Evolutionary conservation across 495 filamentous ascomycete genomes (phyloP), one percentile per base, ranked within the genome.

Genomic region (Letharia lupina): DNA sequence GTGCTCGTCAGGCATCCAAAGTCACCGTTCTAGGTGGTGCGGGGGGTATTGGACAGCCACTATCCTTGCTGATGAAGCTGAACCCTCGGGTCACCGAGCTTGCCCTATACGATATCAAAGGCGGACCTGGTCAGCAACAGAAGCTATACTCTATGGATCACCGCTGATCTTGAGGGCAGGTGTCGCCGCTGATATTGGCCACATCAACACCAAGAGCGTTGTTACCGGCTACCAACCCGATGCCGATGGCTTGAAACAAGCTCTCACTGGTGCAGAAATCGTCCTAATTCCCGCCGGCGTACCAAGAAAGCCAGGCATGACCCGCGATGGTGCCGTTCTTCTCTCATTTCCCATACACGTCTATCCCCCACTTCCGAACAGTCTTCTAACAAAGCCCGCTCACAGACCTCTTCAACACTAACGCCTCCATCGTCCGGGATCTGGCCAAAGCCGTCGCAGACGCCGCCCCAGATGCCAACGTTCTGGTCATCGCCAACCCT

Each of bases 221-320:
- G 94, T 98, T 75, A 91, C 81, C 67, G 94, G 94, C 74, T 96
- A 95, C 78, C 86, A 89, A 66, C 83, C 91, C 64, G 89, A 85
- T 66, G 80, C 86, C 61, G 80, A 83, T 63, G 91, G 91, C 69
- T 86, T 98, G 44, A 84, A 83, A 73, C 82, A 82, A 70, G 86
- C 86, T 69, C 86, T 98, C 74, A 89, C 88, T 78, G 92, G 86
- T 74, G 80, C 91, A 69, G 91, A 98, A 76, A 87, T 98, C 72
- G 91, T 98, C 72, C 87, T 98, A 72, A 98, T 98, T 77, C 94
- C 94, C 72, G 94, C 94, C 72, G 94, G 94, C 81, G 94, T 98
- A 69, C 94, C 94, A 71, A 92, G 94, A 81, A 98, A 98, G 86
- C 94, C 94, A 74, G 94, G 94, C 80, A 98, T 98, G 94, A 95